Conservation (phyloP, 768 basidiomycete species). For the Arthromyces matolae region DNA sequence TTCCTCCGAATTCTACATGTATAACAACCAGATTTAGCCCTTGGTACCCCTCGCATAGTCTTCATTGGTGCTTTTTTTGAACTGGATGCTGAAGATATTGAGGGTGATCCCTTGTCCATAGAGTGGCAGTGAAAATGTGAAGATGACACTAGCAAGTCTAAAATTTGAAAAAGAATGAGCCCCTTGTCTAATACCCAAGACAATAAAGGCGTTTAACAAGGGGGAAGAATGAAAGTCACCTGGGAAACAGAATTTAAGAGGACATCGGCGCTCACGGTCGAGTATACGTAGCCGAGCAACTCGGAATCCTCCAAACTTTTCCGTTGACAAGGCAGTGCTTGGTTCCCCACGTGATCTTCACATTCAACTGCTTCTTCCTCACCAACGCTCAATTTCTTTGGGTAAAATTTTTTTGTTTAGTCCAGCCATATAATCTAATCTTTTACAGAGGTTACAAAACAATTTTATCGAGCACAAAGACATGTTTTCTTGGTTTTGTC, state of each 20-base stretch:
- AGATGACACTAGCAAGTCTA: no score
- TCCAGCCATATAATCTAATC: no score
- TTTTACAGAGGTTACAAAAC: neutral
- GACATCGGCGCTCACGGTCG: constrained; percentile 5
- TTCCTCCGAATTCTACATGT: constrained; percentile 85
- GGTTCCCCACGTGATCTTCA: constrained; percentile 1
- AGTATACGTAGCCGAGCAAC: neutral
- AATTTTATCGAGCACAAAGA: neutral
- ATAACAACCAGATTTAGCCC: constrained; percentile 87
- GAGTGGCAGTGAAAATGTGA: constrained; percentile 1
- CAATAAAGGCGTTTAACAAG: no score
- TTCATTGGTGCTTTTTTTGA: neutral
- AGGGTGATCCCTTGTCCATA: neutral
- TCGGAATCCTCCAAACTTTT: neutral
- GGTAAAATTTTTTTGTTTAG: no score
- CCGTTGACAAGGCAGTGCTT: constrained; percentile 3
- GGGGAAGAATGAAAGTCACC: neutral
- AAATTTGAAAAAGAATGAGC: neutral
- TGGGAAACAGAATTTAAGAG: constrained; percentile 1
- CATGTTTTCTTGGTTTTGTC: neutral
- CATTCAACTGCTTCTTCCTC: neutral
- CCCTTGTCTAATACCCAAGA: no score
- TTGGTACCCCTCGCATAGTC: constrained; percentile 17
- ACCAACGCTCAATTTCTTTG: no score
- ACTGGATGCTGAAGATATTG: neutral